These are phyloP conservation scores for Cantharellus cinnabarinus DNA, from an alignment of 768 basidiomycete genomes.

Conservation along the genomic window DNA sequence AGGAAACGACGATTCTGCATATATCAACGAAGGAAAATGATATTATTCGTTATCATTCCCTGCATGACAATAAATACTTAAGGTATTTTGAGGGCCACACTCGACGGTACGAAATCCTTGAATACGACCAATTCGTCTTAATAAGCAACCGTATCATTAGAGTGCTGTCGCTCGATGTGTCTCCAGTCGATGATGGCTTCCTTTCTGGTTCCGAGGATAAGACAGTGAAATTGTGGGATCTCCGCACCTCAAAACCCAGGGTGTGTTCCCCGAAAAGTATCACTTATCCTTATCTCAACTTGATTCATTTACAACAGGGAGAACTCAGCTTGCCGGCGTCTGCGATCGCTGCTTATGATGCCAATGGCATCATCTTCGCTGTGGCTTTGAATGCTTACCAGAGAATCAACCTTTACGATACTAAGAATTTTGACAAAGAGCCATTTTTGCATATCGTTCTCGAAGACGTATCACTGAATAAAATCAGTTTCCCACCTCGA, in stretches of 20 bases:
- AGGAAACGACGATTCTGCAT: constrained; percentile 62
- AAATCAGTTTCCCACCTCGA: constrained; percentile 68
- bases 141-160: constrained; percentile 13
- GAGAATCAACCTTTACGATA: constrained; percentile 70
- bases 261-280: constrained; percentile 12
- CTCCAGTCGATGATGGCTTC: constrained; percentile 85
- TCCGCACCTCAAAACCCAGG: constrained; percentile 56
- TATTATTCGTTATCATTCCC: constrained; percentile 80
- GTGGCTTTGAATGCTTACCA: constrained; percentile 68
- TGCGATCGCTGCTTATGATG: constrained; percentile 71
- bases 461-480: constrained; percentile 55
- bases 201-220: constrained; percentile 88
- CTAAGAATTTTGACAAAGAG: constrained; percentile 71
- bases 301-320: constrained; percentile 22
- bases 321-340: constrained; percentile 43
- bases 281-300: background rate
- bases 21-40: constrained; percentile 93
- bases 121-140: background rate
- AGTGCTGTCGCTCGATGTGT: constrained; percentile 79
- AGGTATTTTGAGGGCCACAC: constrained; percentile 94
- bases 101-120: constrained; percentile 23
- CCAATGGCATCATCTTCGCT: constrained; percentile 66
- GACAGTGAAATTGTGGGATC: constrained; percentile 91
- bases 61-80: constrained; percentile 92
- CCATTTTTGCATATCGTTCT: constrained; percentile 74